phyloP scores from a whole-genome alignment of 139 green algal genomes.

The Coelastrella sp. region DNA sequence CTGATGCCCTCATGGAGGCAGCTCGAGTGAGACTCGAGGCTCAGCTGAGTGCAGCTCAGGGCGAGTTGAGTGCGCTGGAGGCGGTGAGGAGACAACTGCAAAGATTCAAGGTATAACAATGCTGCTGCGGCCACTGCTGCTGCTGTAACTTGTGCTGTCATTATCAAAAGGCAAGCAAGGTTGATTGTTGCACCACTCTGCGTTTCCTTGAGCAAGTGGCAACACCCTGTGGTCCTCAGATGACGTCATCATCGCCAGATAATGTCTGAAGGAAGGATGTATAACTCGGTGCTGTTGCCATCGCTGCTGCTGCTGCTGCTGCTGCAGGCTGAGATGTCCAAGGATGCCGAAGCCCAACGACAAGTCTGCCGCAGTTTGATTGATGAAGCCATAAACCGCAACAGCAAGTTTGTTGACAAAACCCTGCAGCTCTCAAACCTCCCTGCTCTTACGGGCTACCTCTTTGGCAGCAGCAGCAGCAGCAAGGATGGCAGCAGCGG shows the following conservation, averaged over 20 bases:
- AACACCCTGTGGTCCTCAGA: no score
- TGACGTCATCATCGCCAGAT: no score
- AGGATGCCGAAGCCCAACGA: conserved; percentile 78
- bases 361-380: conserved; percentile 60
- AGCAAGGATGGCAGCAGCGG: conserved; percentile 15
- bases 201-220: no score
- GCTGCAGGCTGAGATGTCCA: conserved; percentile 75
- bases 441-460: conserved; percentile 70
- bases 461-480: conserved; percentile 54
- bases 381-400: conserved; percentile 54
- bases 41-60: conserved; percentile 52
- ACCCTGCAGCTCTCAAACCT: conserved; percentile 84
- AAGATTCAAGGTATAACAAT: conserved; percentile 60
- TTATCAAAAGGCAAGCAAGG: no score
- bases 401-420: conserved; percentile 73
- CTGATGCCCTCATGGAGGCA: conserved; percentile 84
- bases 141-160: conserved; percentile 75
- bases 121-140: background rate
- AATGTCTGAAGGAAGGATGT: no score
- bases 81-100: conserved; percentile 77
- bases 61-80: conserved; percentile 62
- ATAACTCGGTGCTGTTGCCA: no score
- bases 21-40: conserved; percentile 67
- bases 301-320: conserved; percentile 1
- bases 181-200: no score